These are phyloP conservation scores for Macadamia integrifolia DNA, from an alignment of 164 flowering plant species.

Conservation along the genomic window DNA sequence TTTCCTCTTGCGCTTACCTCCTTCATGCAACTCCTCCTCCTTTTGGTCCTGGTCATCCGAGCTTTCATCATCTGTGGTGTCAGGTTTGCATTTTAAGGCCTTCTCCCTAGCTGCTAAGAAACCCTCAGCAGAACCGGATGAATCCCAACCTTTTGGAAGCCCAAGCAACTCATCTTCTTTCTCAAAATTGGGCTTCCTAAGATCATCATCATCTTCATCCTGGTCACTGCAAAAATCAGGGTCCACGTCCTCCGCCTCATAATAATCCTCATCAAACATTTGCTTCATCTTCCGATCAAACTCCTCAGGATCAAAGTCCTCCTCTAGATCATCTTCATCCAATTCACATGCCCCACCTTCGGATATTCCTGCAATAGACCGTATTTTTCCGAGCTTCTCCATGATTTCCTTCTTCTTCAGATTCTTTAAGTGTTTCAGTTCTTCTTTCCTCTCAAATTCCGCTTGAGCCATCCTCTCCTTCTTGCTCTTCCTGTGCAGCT, in stretches of 20 bases:
- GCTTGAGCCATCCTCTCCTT: conserved; percentile 68
- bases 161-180: conserved; percentile 88
- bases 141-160: conserved; percentile 75
- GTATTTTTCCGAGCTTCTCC: conserved; percentile 61
- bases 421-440: conserved; percentile 86
- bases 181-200: conserved; percentile 75
- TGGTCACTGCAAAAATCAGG: conserved; percentile 47
- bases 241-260: conserved; percentile 62
- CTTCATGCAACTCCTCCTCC: conserved; percentile 21
- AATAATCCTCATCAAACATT: conserved; percentile 57
- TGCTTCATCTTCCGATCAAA: conserved; percentile 79
- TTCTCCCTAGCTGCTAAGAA: conserved; percentile 48
- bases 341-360: conserved; percentile 33
- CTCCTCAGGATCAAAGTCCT: conserved; percentile 81
- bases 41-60: conserved; percentile 20
- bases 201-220: conserved; percentile 43
- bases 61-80: conserved; percentile 18
- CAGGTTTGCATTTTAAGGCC: conserved; percentile 24
- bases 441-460: conserved; percentile 71
- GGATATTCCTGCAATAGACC: conserved; percentile 56
- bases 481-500: conserved; percentile 66
- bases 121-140: conserved; percentile 34
- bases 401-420: conserved; percentile 81
- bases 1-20: conserved; percentile 51
- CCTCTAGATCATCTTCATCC: conserved; percentile 54